Evolutionary conservation across 192 early-diverging fungal species (phyloP).

Genomic region (Backusella westeae): DNA sequence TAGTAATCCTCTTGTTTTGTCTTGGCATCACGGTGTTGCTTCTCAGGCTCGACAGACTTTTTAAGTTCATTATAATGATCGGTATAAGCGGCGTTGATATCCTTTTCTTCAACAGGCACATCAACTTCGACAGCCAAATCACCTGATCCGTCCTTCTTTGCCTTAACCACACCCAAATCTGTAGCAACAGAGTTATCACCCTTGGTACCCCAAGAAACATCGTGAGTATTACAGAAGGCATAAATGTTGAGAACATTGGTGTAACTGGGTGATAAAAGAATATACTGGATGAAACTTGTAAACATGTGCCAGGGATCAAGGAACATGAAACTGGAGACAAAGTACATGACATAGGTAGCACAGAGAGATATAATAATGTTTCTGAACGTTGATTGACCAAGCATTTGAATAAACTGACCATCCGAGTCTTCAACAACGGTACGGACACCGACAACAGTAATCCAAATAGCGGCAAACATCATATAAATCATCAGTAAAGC

Average conservation of each 20-base stretch:
- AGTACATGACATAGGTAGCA: conserved; percentile 68
- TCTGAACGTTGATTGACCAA: conserved; percentile 67
- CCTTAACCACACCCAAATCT: conserved; percentile 80
- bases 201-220: conserved; percentile 88
- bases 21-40: conserved; percentile 59
- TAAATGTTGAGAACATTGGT: conserved; percentile 75
- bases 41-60: conserved; percentile 41
- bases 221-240: conserved; percentile 55
- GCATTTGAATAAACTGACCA: conserved; percentile 57
- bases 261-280: conserved; percentile 74
- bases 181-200: conserved; percentile 71
- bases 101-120: conserved; percentile 73
- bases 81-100: conserved; percentile 81
- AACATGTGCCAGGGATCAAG: conserved; percentile 82
- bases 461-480: conserved; percentile 73
- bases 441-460: conserved; percentile 60
- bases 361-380: conserved; percentile 62
- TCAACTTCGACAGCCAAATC: conserved; percentile 71
- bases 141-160: conserved; percentile 66
- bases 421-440: conserved; percentile 48
- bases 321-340: conserved; percentile 63
- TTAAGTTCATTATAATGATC: conserved; percentile 62
- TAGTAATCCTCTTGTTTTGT: conserved; percentile 81
- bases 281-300: conserved; percentile 69
- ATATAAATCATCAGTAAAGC: conserved; percentile 86